A percentile compares a stretch with the other conserved stretches of the same genome.
Evolutionary conservation across 23 red algal species (phyloP).

Genomic region (Gracilariopsis chorda): DNA sequence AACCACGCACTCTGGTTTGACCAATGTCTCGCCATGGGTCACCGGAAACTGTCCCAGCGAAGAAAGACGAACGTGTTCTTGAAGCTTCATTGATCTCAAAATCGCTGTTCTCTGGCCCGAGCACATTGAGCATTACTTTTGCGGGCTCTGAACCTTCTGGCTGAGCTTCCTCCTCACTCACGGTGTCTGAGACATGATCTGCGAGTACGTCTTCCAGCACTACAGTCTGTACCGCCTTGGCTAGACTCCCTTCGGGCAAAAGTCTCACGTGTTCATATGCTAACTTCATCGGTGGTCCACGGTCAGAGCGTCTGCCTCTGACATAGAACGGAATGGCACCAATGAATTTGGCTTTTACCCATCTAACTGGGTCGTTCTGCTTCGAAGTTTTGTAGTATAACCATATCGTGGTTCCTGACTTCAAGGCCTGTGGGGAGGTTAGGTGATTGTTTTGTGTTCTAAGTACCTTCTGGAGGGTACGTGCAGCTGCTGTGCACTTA

Average conservation of each 20-base stretch:
- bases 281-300: neutral
- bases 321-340: neutral
- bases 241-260: neutral
- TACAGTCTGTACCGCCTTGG: neutral
- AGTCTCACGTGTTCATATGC: neutral
- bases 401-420: neutral
- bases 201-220: neutral
- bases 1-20: neutral
- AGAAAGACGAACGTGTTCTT: neutral
- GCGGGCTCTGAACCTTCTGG: neutral
- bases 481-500: neutral
- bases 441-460: neutral
- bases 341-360: neutral
- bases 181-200: no score
- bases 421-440: neutral
- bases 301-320: neutral
- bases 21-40: neutral
- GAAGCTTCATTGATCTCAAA: neutral
- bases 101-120: neutral
- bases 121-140: neutral
- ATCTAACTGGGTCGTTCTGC: neutral
- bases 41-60: neutral
- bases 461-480: neutral
- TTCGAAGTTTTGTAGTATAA: neutral
- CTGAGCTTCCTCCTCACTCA: neutral